These are phyloP conservation scores for Osmanthus fragrans DNA, from an alignment of 257 asterid genomes.

Conservation along the genomic window DNA sequence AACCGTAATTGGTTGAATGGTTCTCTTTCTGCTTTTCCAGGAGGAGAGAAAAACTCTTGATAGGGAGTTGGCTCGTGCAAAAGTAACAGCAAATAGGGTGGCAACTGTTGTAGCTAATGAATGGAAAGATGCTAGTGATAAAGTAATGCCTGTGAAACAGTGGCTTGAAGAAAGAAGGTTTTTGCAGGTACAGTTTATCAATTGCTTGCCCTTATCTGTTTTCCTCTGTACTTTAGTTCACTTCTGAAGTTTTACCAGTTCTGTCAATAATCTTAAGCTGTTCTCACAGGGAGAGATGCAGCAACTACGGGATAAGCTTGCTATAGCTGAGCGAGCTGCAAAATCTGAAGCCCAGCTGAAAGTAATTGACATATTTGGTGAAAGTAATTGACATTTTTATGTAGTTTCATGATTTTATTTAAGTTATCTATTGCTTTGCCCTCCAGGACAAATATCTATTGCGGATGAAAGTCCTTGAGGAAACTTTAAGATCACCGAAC, in stretches of 20 bases:
- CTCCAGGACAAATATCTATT: conserved; percentile 82
- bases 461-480: conserved; percentile 84
- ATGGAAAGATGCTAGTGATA: conserved; percentile 97
- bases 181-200: conserved; percentile 60
- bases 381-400: not conserved
- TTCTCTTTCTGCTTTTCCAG: conserved; percentile 33
- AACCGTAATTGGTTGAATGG: conserved; percentile 15
- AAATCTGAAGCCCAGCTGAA: conserved; percentile 89
- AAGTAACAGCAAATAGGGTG: conserved; percentile 97
- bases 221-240: conserved; percentile 3
- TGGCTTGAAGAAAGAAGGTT: conserved; percentile 97
- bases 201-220: conserved; percentile 3
- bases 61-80: conserved; percentile 97
- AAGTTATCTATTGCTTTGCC: not conserved
- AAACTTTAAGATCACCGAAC: conserved; percentile 78
- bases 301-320: conserved; percentile 89
- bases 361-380: conserved; percentile 43
- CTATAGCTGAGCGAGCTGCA: conserved; percentile 82
- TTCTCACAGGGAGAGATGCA: conserved; percentile 89
- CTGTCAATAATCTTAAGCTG: conserved; percentile 10
- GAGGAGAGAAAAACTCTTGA: conserved; percentile 98
- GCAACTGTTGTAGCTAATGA: conserved; percentile 99
- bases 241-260: conserved; percentile 2
- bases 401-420: not conserved
- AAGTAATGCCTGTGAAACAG: conserved; percentile 98